Base-by-base conservation (phyloP, 1,139 yeast genomes). In the Hanseniaspora gamundiae region DNA sequence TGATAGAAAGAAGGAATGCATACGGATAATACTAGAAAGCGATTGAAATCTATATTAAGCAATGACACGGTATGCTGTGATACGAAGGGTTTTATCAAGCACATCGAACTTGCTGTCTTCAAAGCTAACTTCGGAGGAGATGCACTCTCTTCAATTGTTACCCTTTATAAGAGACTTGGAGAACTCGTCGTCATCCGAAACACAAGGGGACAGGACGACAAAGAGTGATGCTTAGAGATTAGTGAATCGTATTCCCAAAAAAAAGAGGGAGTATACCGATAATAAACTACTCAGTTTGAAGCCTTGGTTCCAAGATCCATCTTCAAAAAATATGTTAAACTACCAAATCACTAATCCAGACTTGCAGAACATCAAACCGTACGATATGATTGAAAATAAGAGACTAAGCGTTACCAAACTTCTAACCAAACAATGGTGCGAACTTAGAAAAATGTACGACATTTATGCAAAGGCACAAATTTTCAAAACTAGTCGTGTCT, bases 341-440 rank as follows among this genome's bases (percentile, higher is more conserved):
- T 33, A 33, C 36, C 21, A 19, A 33, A 17, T 33, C 3, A 33
- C 24, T 3, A 9, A 33, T 17, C 22, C 36, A 3, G 22, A 17
- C 17, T 17, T 17, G 4, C 6, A 17, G 3, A 17, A 17, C 10
- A 17, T 19, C 14, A 19, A 11, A 11, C 36, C 36, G 2, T 33
- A 17, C n/a, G 36, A 33, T 4, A 7, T 17, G 20, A 22, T n/a
- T 5, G 19, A 14, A 3, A 36, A 16, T 14, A 36, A 24, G 10
- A 53, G 74, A 39, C 50, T 70, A 36, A 65, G 72, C 7, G 78
- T 74, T 7, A 73, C 78, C 0, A 68, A 65, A 45, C 51, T 75
- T 16, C 56, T 73, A 10, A 67, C 74, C 0, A 58, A 63, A 38
- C 60, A 65, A 28, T 75, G 80, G 79, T 75, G 80, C 58, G 79